phyloP scores from a whole-genome alignment of 768 basidiomycete species.

The Cyclocybe aegerita region DNA sequence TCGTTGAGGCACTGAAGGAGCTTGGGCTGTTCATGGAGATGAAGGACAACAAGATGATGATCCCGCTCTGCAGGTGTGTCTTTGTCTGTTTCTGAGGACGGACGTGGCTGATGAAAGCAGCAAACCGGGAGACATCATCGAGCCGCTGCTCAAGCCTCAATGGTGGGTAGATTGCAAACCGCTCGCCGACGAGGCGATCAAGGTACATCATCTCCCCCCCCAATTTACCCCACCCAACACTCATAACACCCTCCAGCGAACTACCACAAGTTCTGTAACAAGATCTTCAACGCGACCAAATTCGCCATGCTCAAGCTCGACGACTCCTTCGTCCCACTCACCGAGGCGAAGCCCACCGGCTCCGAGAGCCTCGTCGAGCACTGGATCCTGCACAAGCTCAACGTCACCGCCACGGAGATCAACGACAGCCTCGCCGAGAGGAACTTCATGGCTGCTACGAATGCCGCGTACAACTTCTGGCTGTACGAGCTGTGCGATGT shows the following conservation, averaged over 20 bases:
- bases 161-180: constrained; percentile 98
- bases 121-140: constrained; percentile 96
- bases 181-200: constrained; percentile 85
- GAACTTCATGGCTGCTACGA: constrained; percentile 93
- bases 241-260: constrained; percentile 54
- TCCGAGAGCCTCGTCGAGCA: constrained; percentile 89
- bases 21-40: constrained; percentile 84
- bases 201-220: constrained; percentile 44
- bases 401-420: constrained; percentile 73
- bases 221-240: neutral
- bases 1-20: constrained; percentile 83
- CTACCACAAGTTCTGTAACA: constrained; percentile 99
- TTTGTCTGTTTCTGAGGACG: neutral
- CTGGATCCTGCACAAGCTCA: constrained; percentile 95
- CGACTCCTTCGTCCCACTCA: constrained; percentile 73
- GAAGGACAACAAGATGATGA: constrained; percentile 97
- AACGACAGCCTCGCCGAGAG: constrained; percentile 77
- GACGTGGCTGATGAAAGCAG: constrained; percentile 34
- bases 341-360: constrained; percentile 77
- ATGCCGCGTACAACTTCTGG: constrained; percentile 90
- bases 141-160: constrained; percentile 93
- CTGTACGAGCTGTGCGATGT: constrained; percentile 98
- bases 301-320: constrained; percentile 99
- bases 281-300: constrained; percentile 98
- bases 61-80: constrained; percentile 84